phyloP scores from a whole-genome alignment of 345 rosid genomes.

The Gossypium turneri region DNA sequence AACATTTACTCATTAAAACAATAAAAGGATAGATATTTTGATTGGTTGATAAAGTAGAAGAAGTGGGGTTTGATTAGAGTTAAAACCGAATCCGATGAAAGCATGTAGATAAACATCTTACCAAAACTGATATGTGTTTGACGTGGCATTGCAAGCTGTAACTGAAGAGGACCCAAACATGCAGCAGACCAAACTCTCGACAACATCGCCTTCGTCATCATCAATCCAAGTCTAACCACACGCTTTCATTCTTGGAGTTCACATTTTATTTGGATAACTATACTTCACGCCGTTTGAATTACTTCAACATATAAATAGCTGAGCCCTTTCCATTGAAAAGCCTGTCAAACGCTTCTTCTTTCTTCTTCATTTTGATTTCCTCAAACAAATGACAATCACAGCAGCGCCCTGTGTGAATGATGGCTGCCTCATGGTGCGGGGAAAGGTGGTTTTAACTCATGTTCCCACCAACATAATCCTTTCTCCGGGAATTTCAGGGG shows the following conservation, averaged over 20 bases:
- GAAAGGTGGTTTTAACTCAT: constrained; percentile 29
- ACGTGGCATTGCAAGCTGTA: background rate
- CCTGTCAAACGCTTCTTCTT: background rate
- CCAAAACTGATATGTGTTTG: background rate
- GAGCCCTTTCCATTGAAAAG: background rate
- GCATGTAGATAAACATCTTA: background rate
- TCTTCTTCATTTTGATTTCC: background rate
- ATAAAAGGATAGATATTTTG: no score
- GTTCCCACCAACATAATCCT: constrained; percentile 39
- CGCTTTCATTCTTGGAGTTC: background rate
- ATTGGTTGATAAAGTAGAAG: no score
- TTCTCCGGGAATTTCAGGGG: constrained; percentile 29
- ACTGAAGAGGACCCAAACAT: background rate
- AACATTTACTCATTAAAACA: no score
- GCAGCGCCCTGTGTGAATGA: constrained; percentile 28
- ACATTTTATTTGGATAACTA: background rate
- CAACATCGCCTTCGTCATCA: background rate
- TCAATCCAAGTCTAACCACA: background rate
- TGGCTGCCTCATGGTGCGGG: constrained; percentile 41
- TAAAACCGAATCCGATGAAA: no score
- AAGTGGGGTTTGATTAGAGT: no score
- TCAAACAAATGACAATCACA: constrained; percentile 32
- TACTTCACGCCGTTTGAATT: background rate
- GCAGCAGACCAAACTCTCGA: background rate
- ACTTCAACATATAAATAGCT: constrained; percentile 3